Evolutionary conservation across 495 filamentous ascomycete species (phyloP).

Genomic region (Hyaloscypha variabilis): DNA sequence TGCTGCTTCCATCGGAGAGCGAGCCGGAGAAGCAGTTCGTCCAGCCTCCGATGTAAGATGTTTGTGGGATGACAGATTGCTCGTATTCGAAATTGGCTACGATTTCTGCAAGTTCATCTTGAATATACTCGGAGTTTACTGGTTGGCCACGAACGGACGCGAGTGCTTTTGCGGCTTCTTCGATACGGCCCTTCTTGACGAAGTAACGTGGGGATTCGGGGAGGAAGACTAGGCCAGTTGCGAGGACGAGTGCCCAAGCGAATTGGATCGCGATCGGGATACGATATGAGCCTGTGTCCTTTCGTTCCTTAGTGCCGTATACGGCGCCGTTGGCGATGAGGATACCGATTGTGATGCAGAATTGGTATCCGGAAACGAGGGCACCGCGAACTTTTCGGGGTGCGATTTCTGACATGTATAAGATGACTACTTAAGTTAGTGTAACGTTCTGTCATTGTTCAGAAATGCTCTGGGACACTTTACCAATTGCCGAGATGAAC

Average conservation of each 20-base stretch:
- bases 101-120: constrained; percentile 74
- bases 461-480: constrained; percentile 29
- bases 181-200: constrained; percentile 70
- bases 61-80: constrained; percentile 54
- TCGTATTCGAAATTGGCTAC: constrained; percentile 72
- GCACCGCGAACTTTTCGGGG: constrained; percentile 69
- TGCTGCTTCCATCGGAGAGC: constrained; percentile 54
- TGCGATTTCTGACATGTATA: constrained; percentile 70
- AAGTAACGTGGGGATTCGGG: constrained; percentile 84
- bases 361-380: constrained; percentile 70
- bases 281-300: constrained; percentile 67
- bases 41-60: constrained; percentile 61
- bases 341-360: constrained; percentile 71
- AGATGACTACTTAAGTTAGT: constrained; percentile 24
- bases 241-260: constrained; percentile 66
- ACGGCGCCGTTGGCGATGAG: constrained; percentile 71
- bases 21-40: constrained; percentile 65
- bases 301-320: constrained; percentile 63
- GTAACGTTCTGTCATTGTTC: background rate
- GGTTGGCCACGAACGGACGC: constrained; percentile 68
- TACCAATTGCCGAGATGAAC: constrained; percentile 65
- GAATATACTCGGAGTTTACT: constrained; percentile 60
- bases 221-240: constrained; percentile 67
- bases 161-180: constrained; percentile 68
- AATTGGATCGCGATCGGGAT: constrained; percentile 72